A percentile compares a stretch with the other conserved stretches of the same genome.
Conservation (phyloP, 2,329 filamentous ascomycete genomes). For the Scedosporium dehoogii region DNA sequence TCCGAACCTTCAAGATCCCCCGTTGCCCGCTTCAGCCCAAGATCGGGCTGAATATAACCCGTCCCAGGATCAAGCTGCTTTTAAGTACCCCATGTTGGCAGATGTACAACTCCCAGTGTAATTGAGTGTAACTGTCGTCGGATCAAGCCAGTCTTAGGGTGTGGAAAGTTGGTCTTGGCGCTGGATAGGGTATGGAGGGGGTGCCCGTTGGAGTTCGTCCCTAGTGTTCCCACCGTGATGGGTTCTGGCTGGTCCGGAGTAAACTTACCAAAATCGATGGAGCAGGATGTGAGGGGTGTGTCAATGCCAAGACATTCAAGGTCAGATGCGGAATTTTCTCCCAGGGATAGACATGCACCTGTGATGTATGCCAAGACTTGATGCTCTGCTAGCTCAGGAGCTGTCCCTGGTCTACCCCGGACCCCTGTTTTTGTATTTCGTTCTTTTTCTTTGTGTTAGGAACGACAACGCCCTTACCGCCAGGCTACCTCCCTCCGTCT, state of each 20-base stretch:
- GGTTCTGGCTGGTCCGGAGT: not conserved
- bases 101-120: not conserved
- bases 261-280: not conserved
- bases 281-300: not conserved
- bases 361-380: constrained; percentile 2
- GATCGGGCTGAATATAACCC: no score
- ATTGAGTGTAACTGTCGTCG: not conserved
- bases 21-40: no score
- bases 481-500: not conserved
- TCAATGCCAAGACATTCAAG: not conserved
- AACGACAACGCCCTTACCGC: no score
- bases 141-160: not conserved
- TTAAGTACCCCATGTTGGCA: no score
- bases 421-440: not conserved
- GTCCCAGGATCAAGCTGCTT: no score
- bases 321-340: not conserved
- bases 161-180: not conserved
- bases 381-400: not conserved
- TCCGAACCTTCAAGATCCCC: no score
- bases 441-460: not conserved
- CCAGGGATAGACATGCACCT: not conserved
- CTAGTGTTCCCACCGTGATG: not conserved
- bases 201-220: not conserved
- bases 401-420: constrained; percentile 1
- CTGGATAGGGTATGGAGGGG: not conserved